Base-by-base conservation (phyloP, 1,284 basidiomycete species). In the Phellopilus nigrolimitatus region DNA sequence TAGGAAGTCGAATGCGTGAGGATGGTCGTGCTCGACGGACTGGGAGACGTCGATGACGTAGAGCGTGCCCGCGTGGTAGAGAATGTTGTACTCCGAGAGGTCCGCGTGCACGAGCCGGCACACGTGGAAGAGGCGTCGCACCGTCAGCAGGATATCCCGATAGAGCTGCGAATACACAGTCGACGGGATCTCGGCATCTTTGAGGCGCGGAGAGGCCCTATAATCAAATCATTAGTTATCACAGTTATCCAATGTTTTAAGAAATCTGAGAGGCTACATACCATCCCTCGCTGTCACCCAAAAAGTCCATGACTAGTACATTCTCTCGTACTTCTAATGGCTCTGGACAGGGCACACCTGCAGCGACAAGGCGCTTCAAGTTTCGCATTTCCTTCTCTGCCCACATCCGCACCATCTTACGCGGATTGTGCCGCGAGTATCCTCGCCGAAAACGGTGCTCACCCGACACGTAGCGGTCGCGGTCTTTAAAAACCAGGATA, bases 341-440 rank as follows among this genome's bases (percentile, higher is more conserved):
- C 42, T 88, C 83, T 0, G 97, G 97, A 57, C 90, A 91, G 24
- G 80, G 76, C 42, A 99, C 80, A 0, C 90, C 94, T 5, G 91
- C 91, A 22, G 82, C 70, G 7, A 80, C 75, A 41, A 99, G 72
- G 8, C 97, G 79, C 63, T 89, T 88, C 56, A 99, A 70, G 64
- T 99, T 99, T 15, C 97, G 81, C 83, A 97, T 88, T 68, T 99
- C 97, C 70, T 99, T 99, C 68, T 99, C 97, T 0, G 97, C 97
- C 97, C 97, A 99, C 5, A 99, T 71, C 9, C 92, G 80, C 13
- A 99, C 95, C 95, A 99, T 99, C 71, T 99, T 99, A 34, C 97
- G 82, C 7, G 97, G 95, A 64, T 99, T 99, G 59, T 82, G 84
- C 46, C 87, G 84, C 58, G 86, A 86, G 67, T 99, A 99, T 5